Conservation (phyloP, 2,329 filamentous ascomycete genomes). For the Sphaerulina vaccinii region DNA sequence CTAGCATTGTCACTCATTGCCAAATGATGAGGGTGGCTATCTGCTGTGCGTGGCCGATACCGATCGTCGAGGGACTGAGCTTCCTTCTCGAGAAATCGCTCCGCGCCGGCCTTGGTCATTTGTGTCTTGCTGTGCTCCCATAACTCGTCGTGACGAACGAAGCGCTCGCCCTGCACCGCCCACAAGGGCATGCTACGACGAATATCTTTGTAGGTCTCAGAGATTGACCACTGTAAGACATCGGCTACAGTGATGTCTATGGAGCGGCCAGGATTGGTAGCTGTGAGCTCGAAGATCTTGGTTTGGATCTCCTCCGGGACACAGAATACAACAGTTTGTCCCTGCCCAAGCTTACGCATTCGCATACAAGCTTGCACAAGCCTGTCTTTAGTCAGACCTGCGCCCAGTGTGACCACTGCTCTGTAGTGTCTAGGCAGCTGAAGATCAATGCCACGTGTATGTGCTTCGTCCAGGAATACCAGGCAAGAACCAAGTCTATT, state of each 20-base stretch:
- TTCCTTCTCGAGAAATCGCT: conserved; percentile 62
- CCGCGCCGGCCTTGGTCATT: conserved; percentile 10
- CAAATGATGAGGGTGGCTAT: conserved; percentile 5
- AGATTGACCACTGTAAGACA: conserved; percentile 60
- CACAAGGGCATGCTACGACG: conserved; percentile 57
- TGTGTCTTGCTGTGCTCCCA: conserved; percentile 47
- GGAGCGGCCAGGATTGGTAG: conserved; percentile 9
- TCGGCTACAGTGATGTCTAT: conserved; percentile 50
- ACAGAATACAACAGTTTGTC: conserved; percentile 64
- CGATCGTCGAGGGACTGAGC: conserved; percentile 63
- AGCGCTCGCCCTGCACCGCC: conserved; percentile 59
- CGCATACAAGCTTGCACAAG: conserved; percentile 71
- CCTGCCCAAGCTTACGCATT: conserved; percentile 66
- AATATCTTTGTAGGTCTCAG: conserved; percentile 55
- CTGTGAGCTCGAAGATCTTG: conserved; percentile 46
- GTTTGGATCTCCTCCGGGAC: conserved; percentile 58
- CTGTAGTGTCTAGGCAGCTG: conserved; percentile 58
- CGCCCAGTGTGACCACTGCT: conserved; percentile 67
- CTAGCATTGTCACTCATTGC: conserved; percentile 20
- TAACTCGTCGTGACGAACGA: conserved; percentile 34
- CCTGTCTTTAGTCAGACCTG: conserved; percentile 65
- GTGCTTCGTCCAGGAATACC: conserved; percentile 68
- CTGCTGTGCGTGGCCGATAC: conserved; percentile 4
- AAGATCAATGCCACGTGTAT: conserved; percentile 69
- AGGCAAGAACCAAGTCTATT: conserved; percentile 59